phyloP scores from a whole-genome alignment of 2,329 filamentous ascomycete genomes.

The Ceratocystis harringtonii region DNA sequence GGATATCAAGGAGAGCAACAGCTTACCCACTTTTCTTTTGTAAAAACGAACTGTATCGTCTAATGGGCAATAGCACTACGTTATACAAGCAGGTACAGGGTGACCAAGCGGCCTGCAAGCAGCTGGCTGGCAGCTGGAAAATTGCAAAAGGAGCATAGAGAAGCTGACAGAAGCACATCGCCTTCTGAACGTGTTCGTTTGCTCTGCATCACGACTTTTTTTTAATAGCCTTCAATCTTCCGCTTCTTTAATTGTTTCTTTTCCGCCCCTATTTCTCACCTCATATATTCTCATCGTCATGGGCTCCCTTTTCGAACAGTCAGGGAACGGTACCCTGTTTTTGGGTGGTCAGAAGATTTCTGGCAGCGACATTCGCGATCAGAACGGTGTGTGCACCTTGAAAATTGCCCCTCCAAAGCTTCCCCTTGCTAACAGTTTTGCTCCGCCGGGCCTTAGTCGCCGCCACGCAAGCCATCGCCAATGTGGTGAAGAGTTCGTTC shows the following conservation, averaged over 20 bases:
- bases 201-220: slow-evolving; percentile 11
- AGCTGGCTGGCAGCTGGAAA: slow-evolving; percentile 8
- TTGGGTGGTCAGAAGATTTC: slow-evolving; percentile 96
- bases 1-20: neutral
- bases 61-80: neutral
- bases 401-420: slow-evolving; percentile 13
- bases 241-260: slow-evolving; percentile 11
- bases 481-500: slow-evolving; percentile 98
- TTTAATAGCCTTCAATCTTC: slow-evolving; percentile 2
- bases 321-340: slow-evolving; percentile 90
- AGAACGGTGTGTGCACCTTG: slow-evolving; percentile 54
- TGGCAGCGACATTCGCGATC: slow-evolving; percentile 88
- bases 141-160: slow-evolving; percentile 10
- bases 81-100: neutral
- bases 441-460: slow-evolving; percentile 42
- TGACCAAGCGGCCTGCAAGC: neutral
- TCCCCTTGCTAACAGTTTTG: slow-evolving; percentile 6
- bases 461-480: slow-evolving; percentile 91
- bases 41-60: neutral
- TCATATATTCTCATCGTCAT: slow-evolving; percentile 34
- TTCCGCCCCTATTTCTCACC: neutral
- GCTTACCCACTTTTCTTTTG: neutral
- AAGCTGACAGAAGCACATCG: slow-evolving; percentile 17
- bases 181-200: slow-evolving; percentile 16
- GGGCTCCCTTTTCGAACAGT: slow-evolving; percentile 92